These are phyloP conservation scores for Leccinum boreale DNA, from an alignment of 768 basidiomycete genomes.

Conservation along the genomic window DNA sequence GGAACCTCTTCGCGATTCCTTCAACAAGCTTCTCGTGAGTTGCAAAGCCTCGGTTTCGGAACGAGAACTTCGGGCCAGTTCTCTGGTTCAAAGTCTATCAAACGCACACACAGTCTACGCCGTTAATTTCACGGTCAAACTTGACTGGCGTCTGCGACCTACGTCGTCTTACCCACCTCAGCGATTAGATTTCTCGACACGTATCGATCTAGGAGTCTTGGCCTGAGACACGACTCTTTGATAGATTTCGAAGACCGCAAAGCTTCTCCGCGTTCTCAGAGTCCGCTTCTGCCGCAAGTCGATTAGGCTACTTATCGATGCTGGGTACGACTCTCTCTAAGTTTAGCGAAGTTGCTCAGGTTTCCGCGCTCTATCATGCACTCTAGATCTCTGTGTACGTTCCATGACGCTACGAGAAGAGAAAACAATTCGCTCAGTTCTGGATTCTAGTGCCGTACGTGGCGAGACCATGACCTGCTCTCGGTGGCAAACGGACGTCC, in stretches of 20 bases:
- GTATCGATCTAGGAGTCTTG: not conserved
- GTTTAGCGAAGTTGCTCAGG: not conserved
- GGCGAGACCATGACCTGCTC: not conserved
- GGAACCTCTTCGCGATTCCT: too few species aligned
- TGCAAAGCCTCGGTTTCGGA: too few species aligned
- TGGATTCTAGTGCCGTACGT: not conserved
- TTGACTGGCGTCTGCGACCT: not conserved
- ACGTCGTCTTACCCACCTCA: not conserved
- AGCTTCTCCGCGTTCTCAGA: not conserved
- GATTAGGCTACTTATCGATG: not conserved
- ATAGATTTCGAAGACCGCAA: not conserved
- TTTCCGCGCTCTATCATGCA: not conserved
- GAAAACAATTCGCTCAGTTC: not conserved
- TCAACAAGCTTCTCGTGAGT: too few species aligned
- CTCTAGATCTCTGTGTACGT: not conserved
- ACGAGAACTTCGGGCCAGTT: too few species aligned
- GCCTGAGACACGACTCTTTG: not conserved
- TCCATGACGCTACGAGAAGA: not conserved
- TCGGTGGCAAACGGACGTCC: not conserved
- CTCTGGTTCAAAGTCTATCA: too few species aligned
- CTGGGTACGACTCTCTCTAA: not conserved
- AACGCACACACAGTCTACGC: too few species aligned
- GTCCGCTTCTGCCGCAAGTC: not conserved
- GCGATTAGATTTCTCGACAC: not conserved
- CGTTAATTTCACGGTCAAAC: too few species aligned